Evolutionary conservation across 1,284 basidiomycete species (phyloP), one percentile per base, ranked within the genome.

Genomic region (Malassezia vespertilionis): DNA sequence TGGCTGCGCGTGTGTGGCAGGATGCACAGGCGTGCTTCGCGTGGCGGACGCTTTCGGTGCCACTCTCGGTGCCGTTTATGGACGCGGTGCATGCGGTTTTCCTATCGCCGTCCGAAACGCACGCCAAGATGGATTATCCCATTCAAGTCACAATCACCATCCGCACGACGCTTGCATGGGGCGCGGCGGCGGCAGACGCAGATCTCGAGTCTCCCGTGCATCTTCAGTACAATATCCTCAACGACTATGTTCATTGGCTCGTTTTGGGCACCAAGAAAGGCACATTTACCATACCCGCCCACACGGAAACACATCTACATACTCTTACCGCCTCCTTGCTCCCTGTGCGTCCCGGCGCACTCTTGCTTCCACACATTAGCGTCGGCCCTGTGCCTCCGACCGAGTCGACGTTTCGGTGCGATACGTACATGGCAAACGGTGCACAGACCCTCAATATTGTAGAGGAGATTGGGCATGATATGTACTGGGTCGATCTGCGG

Each of bases 211-310:
- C 21, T 11, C 20, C 20, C 12, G 23, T 7, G 8, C 18, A 35
- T 4, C 24, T 68, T 45, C 34, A 56, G 23, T 68, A 65, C 51
- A 55, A 68, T 15, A 22, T 68, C 2, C 26, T 55, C 2, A 52
- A 47, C 20, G 63, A 65, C 33, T 60, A 58, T 31, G 59, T 62
- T 18, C 49, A 43, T 15, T 68, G 65, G 65, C 40, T 64, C 12
- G 53, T 68, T 1, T 56, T 56, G 46, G 65, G 65, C 8, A 12
- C 20, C 3, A 62, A 61, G 22, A 51, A 57, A 21, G 58, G 58
- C 4, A 48, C 24, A 5, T 56, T 58, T 17, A 4, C 32, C 3
- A 15, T 56, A 7, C 14, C 39, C 5, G 12, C 26, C 15, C 6
- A 12, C 8, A 15, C 27, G 2, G 26, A 15, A 20, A 32, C 10